phyloP scores from a whole-genome alignment of 2,329 filamentous ascomycete species.

The Ceratocystis colombiana region DNA sequence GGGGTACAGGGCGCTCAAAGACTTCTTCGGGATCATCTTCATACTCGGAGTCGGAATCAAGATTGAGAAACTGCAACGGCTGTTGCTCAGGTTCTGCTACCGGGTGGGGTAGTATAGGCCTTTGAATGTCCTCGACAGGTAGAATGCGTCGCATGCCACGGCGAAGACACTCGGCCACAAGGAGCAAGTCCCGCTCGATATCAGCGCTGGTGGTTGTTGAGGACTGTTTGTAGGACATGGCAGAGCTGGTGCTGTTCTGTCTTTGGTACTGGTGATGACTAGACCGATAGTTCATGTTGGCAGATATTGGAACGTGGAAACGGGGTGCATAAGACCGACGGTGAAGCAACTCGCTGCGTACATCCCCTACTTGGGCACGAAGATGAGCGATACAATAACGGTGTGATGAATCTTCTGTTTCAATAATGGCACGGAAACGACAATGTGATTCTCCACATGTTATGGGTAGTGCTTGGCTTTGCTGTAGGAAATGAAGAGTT shows the following conservation, averaged over 20 bases:
- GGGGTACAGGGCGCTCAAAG: neutral
- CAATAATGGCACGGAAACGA: constrained; percentile 21
- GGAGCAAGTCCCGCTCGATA: constrained; percentile 21
- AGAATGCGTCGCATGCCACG: constrained; percentile 19
- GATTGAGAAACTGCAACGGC: neutral
- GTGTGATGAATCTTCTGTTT: constrained; percentile 18
- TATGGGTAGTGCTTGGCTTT: neutral
- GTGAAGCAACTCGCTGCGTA: constrained; percentile 15
- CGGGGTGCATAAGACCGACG: constrained; percentile 5
- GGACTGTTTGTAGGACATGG: neutral
- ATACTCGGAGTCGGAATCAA: constrained; percentile 7
- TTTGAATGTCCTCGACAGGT: neutral
- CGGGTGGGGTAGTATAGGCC: neutral
- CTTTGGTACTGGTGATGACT: neutral
- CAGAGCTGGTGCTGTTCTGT: neutral
- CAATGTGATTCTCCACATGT: constrained; percentile 14
- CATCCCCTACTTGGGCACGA: constrained; percentile 16
- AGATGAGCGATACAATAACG: constrained; percentile 22
- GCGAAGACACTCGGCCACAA: constrained; percentile 19
- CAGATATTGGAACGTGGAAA: constrained; percentile 1
- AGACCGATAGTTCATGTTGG: constrained; percentile 8
- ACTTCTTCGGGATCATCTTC: constrained; percentile 9
- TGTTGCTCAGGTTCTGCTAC: neutral
- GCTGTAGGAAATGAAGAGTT: neutral
- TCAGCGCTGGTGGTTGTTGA: constrained; percentile 3